Evolutionary conservation across 1,284 basidiomycete genomes (phyloP), one percentile per base, ranked within the genome.

Genomic region (Puccinia novopanici): DNA sequence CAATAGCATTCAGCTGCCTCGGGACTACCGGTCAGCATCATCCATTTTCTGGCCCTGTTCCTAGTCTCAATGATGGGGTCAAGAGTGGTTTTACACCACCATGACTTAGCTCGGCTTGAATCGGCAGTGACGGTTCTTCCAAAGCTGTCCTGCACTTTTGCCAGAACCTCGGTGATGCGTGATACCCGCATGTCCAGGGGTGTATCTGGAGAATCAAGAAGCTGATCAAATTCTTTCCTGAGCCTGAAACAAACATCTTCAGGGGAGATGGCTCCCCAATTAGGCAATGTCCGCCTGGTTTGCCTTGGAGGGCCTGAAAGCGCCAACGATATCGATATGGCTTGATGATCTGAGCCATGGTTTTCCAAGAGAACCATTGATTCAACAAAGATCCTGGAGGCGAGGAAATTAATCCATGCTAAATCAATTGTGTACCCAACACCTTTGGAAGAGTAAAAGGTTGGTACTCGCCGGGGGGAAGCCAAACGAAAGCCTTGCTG

Each of bases 241-340:
- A 13, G 8, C n/a, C n/a, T n/a, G n/a, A n/a, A n/a, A n/a, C n/a
- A n/a, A n/a, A n/a, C n/a, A n/a, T n/a, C n/a, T n/a, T 48, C 45
- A 9, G 52, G n/a, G 22, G 17, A 55, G 2, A 55, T 19, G 12
- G 8, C 45, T 48, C 45, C 45, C 45, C 45, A 48, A 1, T 22
- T 19, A 2, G 17, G 19, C 22, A 9, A 19, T 1, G 52, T 0
- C 2, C 8, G 1, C 2, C 22, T 0, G 2, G 2, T 10, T 2
- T 2, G 2, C 17, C 2, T 19, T 22, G 15, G 17, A 13, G 34
- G 34, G 15, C 19, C 17, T n/a, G 1, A 24, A 3, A 17, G 30
- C 40, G 4, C 2, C 2, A 68, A 19, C 1, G 45, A 6, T 19
- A n/a, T n/a, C n/a, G n/a, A n/a, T n/a, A n/a, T n/a, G n/a, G 10